These are phyloP conservation scores for Fusarium solani-melongenae DNA, from an alignment of 2,329 filamentous ascomycete species.

Conservation along the genomic window DNA sequence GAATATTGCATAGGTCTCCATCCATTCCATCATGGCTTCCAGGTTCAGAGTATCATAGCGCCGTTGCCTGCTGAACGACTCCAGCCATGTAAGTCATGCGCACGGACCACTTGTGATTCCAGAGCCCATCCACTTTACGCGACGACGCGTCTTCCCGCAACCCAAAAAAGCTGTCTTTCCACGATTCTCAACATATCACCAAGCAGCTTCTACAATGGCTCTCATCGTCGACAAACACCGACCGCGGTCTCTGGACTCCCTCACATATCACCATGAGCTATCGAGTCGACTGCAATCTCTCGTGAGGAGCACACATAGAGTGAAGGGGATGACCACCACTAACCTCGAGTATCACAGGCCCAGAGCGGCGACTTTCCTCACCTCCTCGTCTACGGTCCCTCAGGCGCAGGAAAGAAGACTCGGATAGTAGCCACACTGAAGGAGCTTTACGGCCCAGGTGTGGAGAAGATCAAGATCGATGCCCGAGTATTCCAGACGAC, in stretches of 20 bases:
- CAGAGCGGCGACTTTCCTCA: constrained; percentile 98
- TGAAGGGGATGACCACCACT: background rate
- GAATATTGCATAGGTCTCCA: background rate
- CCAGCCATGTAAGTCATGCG: background rate
- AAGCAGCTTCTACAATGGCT: constrained; percentile 61
- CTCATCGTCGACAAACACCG: constrained; percentile 79
- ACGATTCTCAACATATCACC: constrained; percentile 22
- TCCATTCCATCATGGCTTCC: background rate
- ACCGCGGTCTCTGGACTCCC: constrained; percentile 77
- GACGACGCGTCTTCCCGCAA: constrained; percentile 49
- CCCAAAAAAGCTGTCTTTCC: constrained; percentile 34
- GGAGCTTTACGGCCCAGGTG: constrained; percentile 92
- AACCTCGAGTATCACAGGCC: constrained; percentile 66
- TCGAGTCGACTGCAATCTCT: constrained; percentile 88
- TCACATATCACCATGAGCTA: constrained; percentile 90
- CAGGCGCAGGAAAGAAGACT: constrained; percentile 97
- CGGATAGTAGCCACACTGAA: constrained; percentile 95
- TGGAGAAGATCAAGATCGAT: constrained; percentile 99
- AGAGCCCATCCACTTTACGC: constrained; percentile 51
- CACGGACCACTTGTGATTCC: constrained; percentile 36
- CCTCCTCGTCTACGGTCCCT: constrained; percentile 95
- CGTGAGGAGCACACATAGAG: constrained; percentile 70
- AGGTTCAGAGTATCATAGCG: background rate
- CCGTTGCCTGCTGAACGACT: constrained; percentile 31
- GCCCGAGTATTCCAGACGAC: constrained; percentile 95